Conservation (phyloP, 2,329 filamentous ascomycete genomes). For the Fusarium incarnatum region DNA sequence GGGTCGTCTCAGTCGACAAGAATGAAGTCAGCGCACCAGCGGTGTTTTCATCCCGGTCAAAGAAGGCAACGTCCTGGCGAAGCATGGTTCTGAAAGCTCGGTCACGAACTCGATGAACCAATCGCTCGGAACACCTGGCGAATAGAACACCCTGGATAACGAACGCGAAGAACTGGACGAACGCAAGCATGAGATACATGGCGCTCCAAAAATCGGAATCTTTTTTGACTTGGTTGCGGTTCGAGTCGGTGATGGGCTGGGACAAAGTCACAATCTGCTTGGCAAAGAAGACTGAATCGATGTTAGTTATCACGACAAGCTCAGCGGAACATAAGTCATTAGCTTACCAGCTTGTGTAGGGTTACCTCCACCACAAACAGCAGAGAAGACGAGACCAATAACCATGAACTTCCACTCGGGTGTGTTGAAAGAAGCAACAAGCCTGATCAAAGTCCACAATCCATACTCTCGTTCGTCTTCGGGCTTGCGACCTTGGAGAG, state of each 20-base stretch:
- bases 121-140: conserved; percentile 85
- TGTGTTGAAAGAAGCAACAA: conserved; percentile 84
- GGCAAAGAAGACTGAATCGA: conserved; percentile 82
- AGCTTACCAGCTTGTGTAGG: conserved; percentile 62
- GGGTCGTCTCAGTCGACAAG: conserved; percentile 88
- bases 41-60: conserved; percentile 89
- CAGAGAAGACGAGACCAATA: conserved; percentile 76
- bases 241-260: conserved; percentile 59
- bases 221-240: conserved; percentile 68
- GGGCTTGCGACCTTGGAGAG: conserved; percentile 67
- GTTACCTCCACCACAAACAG: conserved; percentile 84
- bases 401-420: conserved; percentile 78
- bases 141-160: conserved; percentile 77
- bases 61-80: conserved; percentile 92
- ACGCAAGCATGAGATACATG: conserved; percentile 88
- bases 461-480: conserved; percentile 71
- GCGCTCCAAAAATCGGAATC: conserved; percentile 87
- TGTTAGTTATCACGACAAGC: conserved; percentile 1
- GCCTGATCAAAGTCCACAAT: conserved; percentile 79
- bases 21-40: conserved; percentile 90
- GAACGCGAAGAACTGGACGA: conserved; percentile 78
- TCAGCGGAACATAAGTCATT: background rate
- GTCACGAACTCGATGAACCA: conserved; percentile 86
- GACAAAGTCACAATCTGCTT: conserved; percentile 84
- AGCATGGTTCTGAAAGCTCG: conserved; percentile 87